Conservation (phyloP, 2,329 filamentous ascomycete genomes). For the Biscogniauxia mediterranea region DNA sequence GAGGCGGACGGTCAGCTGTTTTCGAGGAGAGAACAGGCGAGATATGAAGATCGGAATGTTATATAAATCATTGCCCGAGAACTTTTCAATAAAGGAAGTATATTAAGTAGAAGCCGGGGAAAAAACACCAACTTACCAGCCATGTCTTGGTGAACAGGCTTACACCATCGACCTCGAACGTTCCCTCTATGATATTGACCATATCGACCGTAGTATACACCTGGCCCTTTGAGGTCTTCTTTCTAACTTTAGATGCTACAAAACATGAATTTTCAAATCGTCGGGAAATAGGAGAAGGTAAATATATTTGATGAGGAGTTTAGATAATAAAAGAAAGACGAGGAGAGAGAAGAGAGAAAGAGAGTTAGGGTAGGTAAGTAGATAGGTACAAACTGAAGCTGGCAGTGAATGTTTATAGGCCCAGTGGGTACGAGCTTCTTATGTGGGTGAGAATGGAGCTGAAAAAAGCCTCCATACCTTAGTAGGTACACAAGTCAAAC, state of each 20-base stretch:
- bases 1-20: background rate
- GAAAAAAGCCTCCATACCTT: no score
- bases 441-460: background rate
- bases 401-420: background rate
- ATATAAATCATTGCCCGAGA: no score
- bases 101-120: no score
- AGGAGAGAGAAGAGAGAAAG: background rate
- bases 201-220: conserved; percentile 26
- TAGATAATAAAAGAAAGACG: no score
- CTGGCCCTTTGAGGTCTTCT: background rate
- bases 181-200: conserved; percentile 48
- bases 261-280: background rate
- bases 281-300: no score
- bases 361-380: background rate
- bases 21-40: background rate
- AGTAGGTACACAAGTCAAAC: no score
- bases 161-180: conserved; percentile 43
- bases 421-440: background rate
- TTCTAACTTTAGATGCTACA: background rate
- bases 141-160: conserved; percentile 58
- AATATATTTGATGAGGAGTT: no score
- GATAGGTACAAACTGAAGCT: background rate
- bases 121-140: conserved; percentile 43
- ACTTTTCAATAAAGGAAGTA: no score
- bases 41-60: background rate